Base-by-base conservation (phyloP, 2,329 filamentous ascomycete genomes). In the Colletotrichum cuscutae region DNA sequence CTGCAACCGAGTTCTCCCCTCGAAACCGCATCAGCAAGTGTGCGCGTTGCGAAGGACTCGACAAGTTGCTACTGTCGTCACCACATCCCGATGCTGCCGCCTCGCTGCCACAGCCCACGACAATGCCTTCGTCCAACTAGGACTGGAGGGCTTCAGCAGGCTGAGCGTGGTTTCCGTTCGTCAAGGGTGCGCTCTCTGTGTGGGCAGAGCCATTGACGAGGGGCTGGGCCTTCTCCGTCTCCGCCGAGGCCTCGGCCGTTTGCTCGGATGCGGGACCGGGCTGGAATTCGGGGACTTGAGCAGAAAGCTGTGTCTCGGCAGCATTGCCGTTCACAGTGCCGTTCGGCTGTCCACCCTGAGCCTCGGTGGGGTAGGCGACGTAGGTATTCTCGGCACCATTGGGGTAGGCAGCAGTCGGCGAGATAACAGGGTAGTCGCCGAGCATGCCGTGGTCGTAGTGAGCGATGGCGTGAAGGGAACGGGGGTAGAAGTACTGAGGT, bases 221-320 rank as follows among this genome's bases (percentile, higher is more conserved):
- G 32, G 42, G 58, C 32, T 71, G 66, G 19, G n/a, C 26, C 24
- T 73, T 68, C 30, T 28, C 52, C 2, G 32, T 8, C 19, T 67
- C 62, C 4, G 52, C 22, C n/a, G 64, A 60, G 19, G 22, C 35
- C 32, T 64, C 46, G 15, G 28, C 56, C 5, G 37, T 24, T 37
- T 70, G 67, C 54, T 71, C 60, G 30, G 61, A 66, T 13, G 64
- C 32, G 11, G 60, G 69, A 12, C 77, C 73, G 15, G 89, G 89
- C 8, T 88, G 86, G 76, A 92, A 92, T 74, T 91, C 90, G 0
- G 90, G 89, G 2, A 91, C 91, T 24, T 87, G 83, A n/a, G 90
- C 90, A 37, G 90, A 92, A 30, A 92, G 84, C 64, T 87, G 86
- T 8, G 86, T 87, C 67, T 88, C 87, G 12, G 68, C 28, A 9